Evolutionary conservation across 2,329 filamentous ascomycete species (phyloP).

Genomic region (Verticillium nonalfalfae): DNA sequence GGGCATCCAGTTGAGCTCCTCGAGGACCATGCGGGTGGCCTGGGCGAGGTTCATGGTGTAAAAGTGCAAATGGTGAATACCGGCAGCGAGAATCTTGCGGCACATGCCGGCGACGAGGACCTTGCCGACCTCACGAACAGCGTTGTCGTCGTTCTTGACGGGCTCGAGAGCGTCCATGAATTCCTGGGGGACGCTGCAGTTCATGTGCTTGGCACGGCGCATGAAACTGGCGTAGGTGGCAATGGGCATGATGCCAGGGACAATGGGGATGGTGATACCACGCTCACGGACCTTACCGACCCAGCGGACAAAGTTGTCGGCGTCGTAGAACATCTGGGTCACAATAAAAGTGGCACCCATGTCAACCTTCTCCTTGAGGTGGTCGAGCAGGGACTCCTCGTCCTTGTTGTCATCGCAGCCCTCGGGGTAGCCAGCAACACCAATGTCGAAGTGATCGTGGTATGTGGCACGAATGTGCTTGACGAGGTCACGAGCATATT

Average conservation of each 20-base stretch:
- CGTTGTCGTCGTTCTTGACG: slow-evolving; percentile 93
- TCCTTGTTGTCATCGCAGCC: slow-evolving; percentile 90
- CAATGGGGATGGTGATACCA: slow-evolving; percentile 77
- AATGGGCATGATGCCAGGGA: slow-evolving; percentile 83
- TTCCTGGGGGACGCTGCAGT: slow-evolving; percentile 71
- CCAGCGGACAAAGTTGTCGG: slow-evolving; percentile 90
- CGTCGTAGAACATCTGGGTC: slow-evolving; percentile 99
- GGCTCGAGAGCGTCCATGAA: slow-evolving; percentile 84
- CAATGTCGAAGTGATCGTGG: slow-evolving; percentile 79
- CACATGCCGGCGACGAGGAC: slow-evolving; percentile 86
- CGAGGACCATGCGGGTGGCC: slow-evolving; percentile 87
- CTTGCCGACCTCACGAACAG: slow-evolving; percentile 85
- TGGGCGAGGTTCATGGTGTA: slow-evolving; percentile 99
- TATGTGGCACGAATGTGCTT: slow-evolving; percentile 74
- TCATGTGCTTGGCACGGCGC: slow-evolving; percentile 84
- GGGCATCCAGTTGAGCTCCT: slow-evolving; percentile 79
- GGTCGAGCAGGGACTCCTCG: slow-evolving; percentile 77
- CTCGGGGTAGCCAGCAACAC: slow-evolving; percentile 94
- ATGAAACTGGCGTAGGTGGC: slow-evolving; percentile 92
- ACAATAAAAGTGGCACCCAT: slow-evolving; percentile 90
- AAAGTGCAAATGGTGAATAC: slow-evolving; percentile 88
- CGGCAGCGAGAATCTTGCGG: slow-evolving; percentile 72
- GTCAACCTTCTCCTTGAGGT: slow-evolving; percentile 92
- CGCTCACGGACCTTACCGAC: slow-evolving; percentile 76
- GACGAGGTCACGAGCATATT: slow-evolving; percentile 87